These are phyloP conservation scores for Cladosporium sp. DNA, from an alignment of 2,329 filamentous ascomycete genomes.

Conservation along the genomic window DNA sequence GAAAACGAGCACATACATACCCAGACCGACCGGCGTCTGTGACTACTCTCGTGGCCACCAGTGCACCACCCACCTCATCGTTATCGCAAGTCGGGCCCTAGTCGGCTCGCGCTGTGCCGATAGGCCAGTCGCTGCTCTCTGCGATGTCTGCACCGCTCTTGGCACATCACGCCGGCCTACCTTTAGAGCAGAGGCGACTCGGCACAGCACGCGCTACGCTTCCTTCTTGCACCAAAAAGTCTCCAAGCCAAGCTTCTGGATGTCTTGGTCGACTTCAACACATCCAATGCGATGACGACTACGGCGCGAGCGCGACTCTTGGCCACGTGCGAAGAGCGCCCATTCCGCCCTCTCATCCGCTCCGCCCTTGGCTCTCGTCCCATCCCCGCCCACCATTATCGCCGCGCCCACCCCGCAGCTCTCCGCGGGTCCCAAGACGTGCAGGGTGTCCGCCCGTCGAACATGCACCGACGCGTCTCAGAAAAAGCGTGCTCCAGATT, in stretches of 20 bases:
- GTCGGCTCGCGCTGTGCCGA: not conserved
- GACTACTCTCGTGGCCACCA: not conserved
- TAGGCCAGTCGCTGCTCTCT: not conserved
- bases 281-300: constrained; percentile 4
- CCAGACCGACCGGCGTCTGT: too few relatives aligned
- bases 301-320: constrained; percentile 5
- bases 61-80: not conserved
- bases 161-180: not conserved
- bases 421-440: constrained; percentile 10
- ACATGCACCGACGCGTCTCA: constrained; percentile 8
- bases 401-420: constrained; percentile 10
- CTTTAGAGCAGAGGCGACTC: not conserved
- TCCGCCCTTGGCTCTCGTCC: constrained; percentile 12
- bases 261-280: constrained; percentile 1
- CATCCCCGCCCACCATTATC: constrained; percentile 10
- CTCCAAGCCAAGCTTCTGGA: constrained; percentile 11
- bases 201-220: constrained; percentile 4
- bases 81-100: constrained; percentile 1
- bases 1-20: too few relatives aligned
- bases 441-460: not conserved
- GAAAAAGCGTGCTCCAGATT: constrained; percentile 11
- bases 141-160: constrained; percentile 7
- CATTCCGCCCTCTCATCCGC: constrained; percentile 3
- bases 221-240: constrained; percentile 4
- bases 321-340: constrained; percentile 10